phyloP scores from a whole-genome alignment of 2,329 filamentous ascomycete genomes.

The Claviceps paspali region DNA sequence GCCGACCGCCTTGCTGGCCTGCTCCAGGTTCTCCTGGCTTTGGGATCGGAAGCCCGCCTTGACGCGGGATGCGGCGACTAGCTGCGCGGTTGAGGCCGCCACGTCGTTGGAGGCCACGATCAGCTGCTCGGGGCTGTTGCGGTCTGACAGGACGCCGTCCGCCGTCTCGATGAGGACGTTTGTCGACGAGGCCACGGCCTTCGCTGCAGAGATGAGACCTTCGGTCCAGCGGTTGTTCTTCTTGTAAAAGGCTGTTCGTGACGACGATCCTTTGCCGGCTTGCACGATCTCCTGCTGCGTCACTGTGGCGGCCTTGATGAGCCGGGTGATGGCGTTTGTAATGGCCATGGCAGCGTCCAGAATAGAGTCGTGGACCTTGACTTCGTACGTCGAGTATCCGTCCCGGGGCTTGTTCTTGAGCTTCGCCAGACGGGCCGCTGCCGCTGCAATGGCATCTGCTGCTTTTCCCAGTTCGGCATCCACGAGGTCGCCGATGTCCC shows the following conservation, averaged over 20 bases:
- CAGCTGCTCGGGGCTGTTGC: slow-evolving; percentile 89
- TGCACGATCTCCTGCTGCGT: slow-evolving; percentile 95
- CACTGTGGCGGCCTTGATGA: slow-evolving; percentile 86
- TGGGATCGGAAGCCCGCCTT: slow-evolving; percentile 98
- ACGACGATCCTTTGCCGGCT: slow-evolving; percentile 75
- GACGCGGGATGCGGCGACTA: slow-evolving; percentile 87
- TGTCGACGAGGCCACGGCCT: slow-evolving; percentile 84
- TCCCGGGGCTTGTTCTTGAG: slow-evolving; percentile 94
- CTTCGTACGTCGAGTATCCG: slow-evolving; percentile 87
- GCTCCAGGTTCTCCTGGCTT: slow-evolving; percentile 82
- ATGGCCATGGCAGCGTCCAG: slow-evolving; percentile 85
- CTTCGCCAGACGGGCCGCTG: slow-evolving; percentile 75
- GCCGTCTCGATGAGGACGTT: slow-evolving; percentile 97
- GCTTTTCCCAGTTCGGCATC: slow-evolving; percentile 86
- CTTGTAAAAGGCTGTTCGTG: slow-evolving; percentile 93
- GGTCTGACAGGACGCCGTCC: slow-evolving; percentile 80
- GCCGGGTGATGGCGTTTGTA: slow-evolving; percentile 79
- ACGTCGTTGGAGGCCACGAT: slow-evolving; percentile 98
- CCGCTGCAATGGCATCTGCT: slow-evolving; percentile 87
- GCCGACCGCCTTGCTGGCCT: slow-evolving; percentile 84
- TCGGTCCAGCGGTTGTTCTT: slow-evolving; percentile 99
- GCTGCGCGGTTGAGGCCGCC: slow-evolving; percentile 86
- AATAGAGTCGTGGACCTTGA: slow-evolving; percentile 91
- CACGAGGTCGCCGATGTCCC: slow-evolving; percentile 84
- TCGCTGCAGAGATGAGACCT: slow-evolving; percentile 89